Evolutionary conservation across 169 alveolate genomes (phyloP).

Genomic region (Eimeria falciformis): DNA sequence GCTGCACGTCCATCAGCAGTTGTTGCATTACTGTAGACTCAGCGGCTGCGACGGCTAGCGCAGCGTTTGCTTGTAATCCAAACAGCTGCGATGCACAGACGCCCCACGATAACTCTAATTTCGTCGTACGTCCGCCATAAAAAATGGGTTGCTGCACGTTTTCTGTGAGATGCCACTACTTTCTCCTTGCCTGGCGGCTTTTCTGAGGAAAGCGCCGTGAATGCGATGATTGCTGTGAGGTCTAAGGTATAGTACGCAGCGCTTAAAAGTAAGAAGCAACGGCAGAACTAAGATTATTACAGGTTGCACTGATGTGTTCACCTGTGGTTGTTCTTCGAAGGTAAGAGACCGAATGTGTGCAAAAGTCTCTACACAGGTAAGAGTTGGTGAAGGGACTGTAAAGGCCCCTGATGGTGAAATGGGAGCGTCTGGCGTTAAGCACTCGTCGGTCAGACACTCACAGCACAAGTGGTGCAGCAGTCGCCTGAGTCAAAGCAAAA

Average conservation of each 20-base stretch:
- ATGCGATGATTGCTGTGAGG: no score
- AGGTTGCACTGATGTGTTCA: not conserved
- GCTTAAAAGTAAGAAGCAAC: no score
- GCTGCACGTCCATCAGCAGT: constrained; percentile 59
- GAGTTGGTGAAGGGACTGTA: constrained; percentile 35
- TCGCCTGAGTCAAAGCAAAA: constrained; percentile 13
- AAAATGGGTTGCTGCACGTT: no score
- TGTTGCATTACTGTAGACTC: constrained; percentile 48
- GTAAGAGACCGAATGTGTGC: constrained; percentile 42
- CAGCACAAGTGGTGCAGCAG: constrained; percentile 48
- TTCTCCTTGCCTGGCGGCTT: no score
- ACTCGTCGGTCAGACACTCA: constrained; percentile 43
- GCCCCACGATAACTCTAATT: no score
- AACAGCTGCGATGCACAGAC: constrained; percentile 23
- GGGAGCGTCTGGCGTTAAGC: not conserved
- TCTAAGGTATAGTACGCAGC: no score
- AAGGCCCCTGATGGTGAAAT: constrained; percentile 33
- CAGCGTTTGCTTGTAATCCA: constrained; percentile 64
- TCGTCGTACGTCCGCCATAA: no score
- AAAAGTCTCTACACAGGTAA: constrained; percentile 53
- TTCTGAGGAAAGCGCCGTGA: no score
- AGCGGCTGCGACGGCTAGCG: constrained; percentile 61
- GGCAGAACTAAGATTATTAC: no score
- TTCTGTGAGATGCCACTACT: no score
- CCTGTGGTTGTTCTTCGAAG: constrained; percentile 55